Percentiles rank a stretch among this genome's conserved stretches.
These are phyloP conservation scores for Cercospora janseana DNA, from an alignment of 2,329 filamentous ascomycete species.

Conservation along the genomic window DNA sequence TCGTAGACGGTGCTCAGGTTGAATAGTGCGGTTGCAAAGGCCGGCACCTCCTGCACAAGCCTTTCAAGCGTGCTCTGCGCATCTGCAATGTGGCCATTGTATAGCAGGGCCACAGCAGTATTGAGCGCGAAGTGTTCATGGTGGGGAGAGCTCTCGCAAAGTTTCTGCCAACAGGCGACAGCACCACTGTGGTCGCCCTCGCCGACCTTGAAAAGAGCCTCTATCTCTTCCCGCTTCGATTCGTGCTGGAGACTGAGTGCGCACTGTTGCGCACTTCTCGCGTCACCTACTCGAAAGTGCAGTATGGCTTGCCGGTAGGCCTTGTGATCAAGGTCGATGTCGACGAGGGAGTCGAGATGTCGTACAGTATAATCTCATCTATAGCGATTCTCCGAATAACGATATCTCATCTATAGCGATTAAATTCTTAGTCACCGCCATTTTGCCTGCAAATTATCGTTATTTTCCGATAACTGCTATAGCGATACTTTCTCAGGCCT, in stretches of 20 bases:
- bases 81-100: slow-evolving; percentile 72
- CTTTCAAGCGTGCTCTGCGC: slow-evolving; percentile 66
- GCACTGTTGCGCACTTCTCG: slow-evolving; percentile 45
- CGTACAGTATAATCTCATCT: too few species aligned
- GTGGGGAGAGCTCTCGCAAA: slow-evolving; percentile 49
- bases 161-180: slow-evolving; percentile 57
- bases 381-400: too few species aligned
- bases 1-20: slow-evolving; percentile 92
- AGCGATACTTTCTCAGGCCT: too few species aligned
- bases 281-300: slow-evolving; percentile 75
- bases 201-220: slow-evolving; percentile 73
- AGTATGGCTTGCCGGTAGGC: slow-evolving; percentile 58
- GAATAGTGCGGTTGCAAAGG: slow-evolving; percentile 79
- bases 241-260: slow-evolving; percentile 23
- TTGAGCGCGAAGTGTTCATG: slow-evolving; percentile 79
- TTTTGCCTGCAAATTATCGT: too few species aligned
- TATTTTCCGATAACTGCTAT: too few species aligned
- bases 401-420: too few species aligned
- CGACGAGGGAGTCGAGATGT: slow-evolving; percentile 63
- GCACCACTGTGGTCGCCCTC: slow-evolving; percentile 70
- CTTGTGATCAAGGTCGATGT: slow-evolving; percentile 44
- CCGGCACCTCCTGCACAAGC: slow-evolving; percentile 60
- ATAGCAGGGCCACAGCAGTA: slow-evolving; percentile 77
- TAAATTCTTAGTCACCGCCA: too few species aligned
- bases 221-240: slow-evolving; percentile 49